phyloP scores from a whole-genome alignment of 2,329 filamentous ascomycete species.

The Epichloe glyceriae region DNA sequence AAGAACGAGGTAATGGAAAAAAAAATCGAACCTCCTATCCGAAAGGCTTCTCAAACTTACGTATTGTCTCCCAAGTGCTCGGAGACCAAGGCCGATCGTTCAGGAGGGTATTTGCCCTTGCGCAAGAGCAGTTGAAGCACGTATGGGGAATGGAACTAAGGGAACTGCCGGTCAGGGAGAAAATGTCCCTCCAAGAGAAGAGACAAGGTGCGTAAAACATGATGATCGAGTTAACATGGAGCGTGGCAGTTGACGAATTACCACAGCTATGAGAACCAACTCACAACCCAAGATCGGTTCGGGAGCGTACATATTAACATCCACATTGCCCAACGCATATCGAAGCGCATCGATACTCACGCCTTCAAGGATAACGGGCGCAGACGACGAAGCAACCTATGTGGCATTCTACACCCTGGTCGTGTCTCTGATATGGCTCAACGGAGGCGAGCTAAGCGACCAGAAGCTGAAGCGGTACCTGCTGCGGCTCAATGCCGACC shows the following conservation, averaged over 20 bases:
- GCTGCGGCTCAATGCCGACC: slow-evolving; percentile 59
- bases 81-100: slow-evolving; percentile 59
- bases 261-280: slow-evolving; percentile 29
- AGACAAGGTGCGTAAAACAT: slow-evolving; percentile 46
- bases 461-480: slow-evolving; percentile 68
- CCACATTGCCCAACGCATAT: slow-evolving; percentile 55
- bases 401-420: slow-evolving; percentile 69
- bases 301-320: slow-evolving; percentile 66
- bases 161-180: slow-evolving; percentile 71
- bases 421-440: slow-evolving; percentile 63
- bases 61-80: slow-evolving; percentile 41
- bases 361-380: slow-evolving; percentile 53
- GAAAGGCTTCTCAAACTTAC: neutral
- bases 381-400: slow-evolving; percentile 64
- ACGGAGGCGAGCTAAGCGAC: slow-evolving; percentile 61
- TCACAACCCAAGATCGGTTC: slow-evolving; percentile 42
- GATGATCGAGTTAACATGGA: neutral
- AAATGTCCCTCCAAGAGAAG: slow-evolving; percentile 64
- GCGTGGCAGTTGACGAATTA: neutral
- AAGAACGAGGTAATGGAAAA: slow-evolving; percentile 40
- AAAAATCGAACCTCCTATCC: too few relatives aligned
- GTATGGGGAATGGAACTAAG: slow-evolving; percentile 89
- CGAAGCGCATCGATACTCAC: slow-evolving; percentile 53
- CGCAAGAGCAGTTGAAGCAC: slow-evolving; percentile 56
- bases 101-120: slow-evolving; percentile 60